These are phyloP conservation scores for Vigna angularis DNA, from an alignment of 306 rosid species.

Conservation along the genomic window DNA sequence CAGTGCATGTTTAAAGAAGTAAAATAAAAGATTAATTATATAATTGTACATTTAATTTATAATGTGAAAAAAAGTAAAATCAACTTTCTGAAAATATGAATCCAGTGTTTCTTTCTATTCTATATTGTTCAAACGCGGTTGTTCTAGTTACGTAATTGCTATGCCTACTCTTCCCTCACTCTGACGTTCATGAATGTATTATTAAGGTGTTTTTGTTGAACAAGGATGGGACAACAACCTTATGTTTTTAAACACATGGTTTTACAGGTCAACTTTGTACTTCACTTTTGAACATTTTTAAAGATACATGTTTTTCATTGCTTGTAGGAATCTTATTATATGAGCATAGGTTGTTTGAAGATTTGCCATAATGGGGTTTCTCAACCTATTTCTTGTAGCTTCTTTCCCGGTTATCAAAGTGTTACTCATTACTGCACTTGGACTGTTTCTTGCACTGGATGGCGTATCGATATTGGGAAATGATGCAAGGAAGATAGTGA, in stretches of 20 bases:
- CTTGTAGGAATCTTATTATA: constrained; percentile 19
- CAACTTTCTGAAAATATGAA: too few species aligned
- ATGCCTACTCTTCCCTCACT: not conserved
- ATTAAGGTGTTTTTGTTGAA: not conserved
- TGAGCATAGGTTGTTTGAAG: constrained; percentile 15
- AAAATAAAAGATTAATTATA: too few species aligned
- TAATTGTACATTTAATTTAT: too few species aligned
- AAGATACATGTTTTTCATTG: not conserved
- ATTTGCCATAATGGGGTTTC: constrained; percentile 52
- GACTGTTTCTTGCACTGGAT: constrained; percentile 61
- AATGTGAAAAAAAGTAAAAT: too few species aligned
- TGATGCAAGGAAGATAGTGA: constrained; percentile 56
- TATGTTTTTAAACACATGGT: not conserved
- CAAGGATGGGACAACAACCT: not conserved
- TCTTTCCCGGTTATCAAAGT: constrained; percentile 55
- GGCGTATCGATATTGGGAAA: constrained; percentile 48
- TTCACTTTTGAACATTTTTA: not conserved
- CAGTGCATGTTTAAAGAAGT: too few species aligned
- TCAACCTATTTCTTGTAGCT: constrained; percentile 52
- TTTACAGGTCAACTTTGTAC: not conserved
- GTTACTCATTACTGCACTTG: constrained; percentile 54
- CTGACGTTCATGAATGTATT: constrained; percentile 1
- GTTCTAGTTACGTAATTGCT: not conserved
- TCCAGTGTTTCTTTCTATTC: too few species aligned
- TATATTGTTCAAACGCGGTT: too few species aligned